These are phyloP conservation scores for Penicillium taxi DNA, from an alignment of 495 filamentous ascomycete genomes.

Conservation along the genomic window DNA sequence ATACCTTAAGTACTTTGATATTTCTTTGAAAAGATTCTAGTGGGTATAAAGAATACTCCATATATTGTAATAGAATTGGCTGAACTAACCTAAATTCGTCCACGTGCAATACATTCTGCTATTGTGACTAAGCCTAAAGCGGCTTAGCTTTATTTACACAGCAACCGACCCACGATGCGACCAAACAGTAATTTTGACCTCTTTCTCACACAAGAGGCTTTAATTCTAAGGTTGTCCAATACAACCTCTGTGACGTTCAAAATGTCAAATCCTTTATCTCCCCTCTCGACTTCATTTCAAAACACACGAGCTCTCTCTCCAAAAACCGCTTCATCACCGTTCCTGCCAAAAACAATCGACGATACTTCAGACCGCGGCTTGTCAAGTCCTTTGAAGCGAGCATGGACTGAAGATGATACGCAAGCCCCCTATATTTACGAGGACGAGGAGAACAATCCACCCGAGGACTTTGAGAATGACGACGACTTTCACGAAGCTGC, in stretches of 20 bases:
- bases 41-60: too few relatives aligned
- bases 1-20: too few relatives aligned
- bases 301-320: constrained; percentile 35
- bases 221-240: background rate
- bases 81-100: too few relatives aligned
- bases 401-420: constrained; percentile 10
- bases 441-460: constrained; percentile 13
- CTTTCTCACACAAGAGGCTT: background rate
- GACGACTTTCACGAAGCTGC: constrained; percentile 15
- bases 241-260: background rate
- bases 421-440: constrained; percentile 11
- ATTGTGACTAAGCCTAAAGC: constrained; percentile 16
- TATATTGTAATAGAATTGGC: too few relatives aligned
- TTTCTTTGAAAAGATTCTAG: too few relatives aligned
- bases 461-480: constrained; percentile 17
- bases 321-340: constrained; percentile 20
- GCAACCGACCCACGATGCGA: constrained; percentile 28
- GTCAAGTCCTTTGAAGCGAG: constrained; percentile 31
- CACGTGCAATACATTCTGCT: too few relatives aligned
- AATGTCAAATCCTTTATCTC: constrained; percentile 42
- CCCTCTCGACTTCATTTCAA: constrained; percentile 35
- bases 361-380: constrained; percentile 20
- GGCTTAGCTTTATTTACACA: constrained; percentile 38
- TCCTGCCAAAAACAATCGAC: constrained; percentile 19
- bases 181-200: constrained; percentile 11